Conservation (phyloP, 2,329 filamentous ascomycete species). For the Torrubiellomyces zombiae region DNA sequence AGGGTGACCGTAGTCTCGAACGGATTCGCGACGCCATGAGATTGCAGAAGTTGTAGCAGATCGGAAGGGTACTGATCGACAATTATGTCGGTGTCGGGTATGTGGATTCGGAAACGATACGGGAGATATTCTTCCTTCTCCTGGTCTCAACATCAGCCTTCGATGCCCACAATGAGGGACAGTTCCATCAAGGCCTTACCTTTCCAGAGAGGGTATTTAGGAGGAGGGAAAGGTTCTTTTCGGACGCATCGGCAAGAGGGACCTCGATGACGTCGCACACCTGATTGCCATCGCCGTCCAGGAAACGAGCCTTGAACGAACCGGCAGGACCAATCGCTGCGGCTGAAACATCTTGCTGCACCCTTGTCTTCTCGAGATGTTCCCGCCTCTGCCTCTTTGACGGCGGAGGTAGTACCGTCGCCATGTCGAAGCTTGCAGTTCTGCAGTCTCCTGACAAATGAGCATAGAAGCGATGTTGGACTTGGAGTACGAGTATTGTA, state of each 20-base stretch:
- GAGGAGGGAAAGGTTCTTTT: constrained; percentile 77
- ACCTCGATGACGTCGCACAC: constrained; percentile 55
- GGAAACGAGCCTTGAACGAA: constrained; percentile 72
- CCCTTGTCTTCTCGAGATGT: constrained; percentile 49
- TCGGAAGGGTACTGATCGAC: constrained; percentile 40
- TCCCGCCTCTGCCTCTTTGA: constrained; percentile 77
- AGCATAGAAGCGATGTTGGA: no score
- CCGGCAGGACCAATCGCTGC: constrained; percentile 54
- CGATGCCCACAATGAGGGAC: not conserved
- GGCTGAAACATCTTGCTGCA: constrained; percentile 59
- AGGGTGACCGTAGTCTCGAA: constrained; percentile 39
- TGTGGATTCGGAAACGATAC: constrained; percentile 43
- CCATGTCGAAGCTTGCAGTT: constrained; percentile 40
- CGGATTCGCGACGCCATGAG: constrained; percentile 39
- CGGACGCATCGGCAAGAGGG: constrained; percentile 66
- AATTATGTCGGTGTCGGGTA: constrained; percentile 34
- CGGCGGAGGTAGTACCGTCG: constrained; percentile 67
- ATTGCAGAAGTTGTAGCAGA: constrained; percentile 34
- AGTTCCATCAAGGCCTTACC: constrained; percentile 28
- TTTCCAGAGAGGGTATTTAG: constrained; percentile 71
- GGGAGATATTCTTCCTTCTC: constrained; percentile 43
- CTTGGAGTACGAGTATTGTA: not conserved
- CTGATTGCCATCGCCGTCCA: constrained; percentile 63
- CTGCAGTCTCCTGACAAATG: no score
- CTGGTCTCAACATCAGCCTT: constrained; percentile 9